phyloP scores from a whole-genome alignment of 1,139 yeast genomes.

The Citeromyces hawaiiensis region DNA sequence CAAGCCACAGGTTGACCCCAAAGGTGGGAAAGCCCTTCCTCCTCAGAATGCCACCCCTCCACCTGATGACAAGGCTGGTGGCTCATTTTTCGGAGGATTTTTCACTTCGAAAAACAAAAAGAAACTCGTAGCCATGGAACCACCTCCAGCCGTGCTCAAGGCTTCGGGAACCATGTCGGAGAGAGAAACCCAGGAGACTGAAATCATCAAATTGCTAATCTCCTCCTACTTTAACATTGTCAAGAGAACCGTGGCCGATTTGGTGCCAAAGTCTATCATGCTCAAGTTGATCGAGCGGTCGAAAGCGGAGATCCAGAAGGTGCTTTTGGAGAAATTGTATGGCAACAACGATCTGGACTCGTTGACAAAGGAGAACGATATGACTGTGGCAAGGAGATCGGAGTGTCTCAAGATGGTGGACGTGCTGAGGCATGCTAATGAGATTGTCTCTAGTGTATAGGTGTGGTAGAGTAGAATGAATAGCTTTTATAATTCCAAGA shows the following conservation, averaged over 20 bases:
- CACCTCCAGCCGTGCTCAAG: conserved; percentile 90
- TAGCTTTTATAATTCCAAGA: too few relatives aligned
- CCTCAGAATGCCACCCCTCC: conserved; percentile 20
- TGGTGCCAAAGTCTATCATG: conserved; percentile 93
- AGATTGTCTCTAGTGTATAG: conserved; percentile 78
- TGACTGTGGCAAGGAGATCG: conserved; percentile 86
- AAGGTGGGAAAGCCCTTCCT: conserved; percentile 71
- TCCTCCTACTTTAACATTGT: conserved; percentile 86
- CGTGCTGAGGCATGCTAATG: conserved; percentile 78
- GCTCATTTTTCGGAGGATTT: conserved; percentile 78
- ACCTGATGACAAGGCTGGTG: conserved; percentile 21
- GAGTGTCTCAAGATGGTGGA: conserved; percentile 94
- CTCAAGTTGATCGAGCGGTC: conserved; percentile 76
- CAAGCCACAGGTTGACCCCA: conserved; percentile 80
- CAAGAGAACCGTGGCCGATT: conserved; percentile 83
- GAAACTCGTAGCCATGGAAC: conserved; percentile 91
- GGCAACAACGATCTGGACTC: conserved; percentile 63
- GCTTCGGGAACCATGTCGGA: conserved; percentile 94
- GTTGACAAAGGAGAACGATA: conserved; percentile 82
- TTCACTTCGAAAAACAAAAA: conserved; percentile 88
- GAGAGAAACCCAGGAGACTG: conserved; percentile 87
- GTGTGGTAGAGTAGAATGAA: neutral
- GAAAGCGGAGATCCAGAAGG: conserved; percentile 82
- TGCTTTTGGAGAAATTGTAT: conserved; percentile 76
- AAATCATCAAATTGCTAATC: conserved; percentile 78